Base-by-base conservation (phyloP, 768 basidiomycete species). In the Cyclocybe cylindracea region DNA sequence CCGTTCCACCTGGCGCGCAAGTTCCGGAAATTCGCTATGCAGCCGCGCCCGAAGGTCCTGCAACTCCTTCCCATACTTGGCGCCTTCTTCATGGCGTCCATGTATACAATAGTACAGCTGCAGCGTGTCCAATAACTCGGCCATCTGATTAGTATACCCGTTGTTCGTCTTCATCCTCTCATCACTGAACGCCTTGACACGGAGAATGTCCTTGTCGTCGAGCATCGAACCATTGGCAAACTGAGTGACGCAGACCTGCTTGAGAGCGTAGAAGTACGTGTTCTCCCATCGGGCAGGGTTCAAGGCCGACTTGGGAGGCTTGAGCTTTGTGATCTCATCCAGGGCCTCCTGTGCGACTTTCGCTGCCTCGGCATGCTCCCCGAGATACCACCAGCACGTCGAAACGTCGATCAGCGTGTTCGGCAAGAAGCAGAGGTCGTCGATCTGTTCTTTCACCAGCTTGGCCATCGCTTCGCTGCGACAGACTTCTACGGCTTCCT, bases 401-500 rank as follows among this genome's bases (percentile, higher is more conserved):
- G 8, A 46, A 55, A 37, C 50, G 45, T 8, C 16, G 13, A 14
- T 47, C 34, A 10, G 51, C 34, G 35, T 46, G 44, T 13, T 55
- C 35, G 5, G 39, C 24, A 40, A 49, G 40, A n/a, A 47, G 34
- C 16, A 55, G 46, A 18, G 37, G 13, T 2, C 37, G 42, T 4
- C 37, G 39, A 11, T 35, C 31, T 5, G 35, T 41, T 34, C 38
- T 13, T 44, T 50, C 16, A 42, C 18, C 9, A 46, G 11, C 19
- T 55, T 38, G 8, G 24, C 13, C 10, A 55, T 16, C 5, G 18
- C 37, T 2, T 51, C 40, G 13, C 44, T 19, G n/a, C 39, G 44
- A 29, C 49, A 55, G 3, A 55, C 39, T 10, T 55, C 49, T 4
- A 55, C 19, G 16, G 49, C 54, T 38, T 55, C 54, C 13, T 48